Evolutionary conservation across 352 stramenopile genomes (phyloP).

Genomic region (Elongisporangium senticosum): DNA sequence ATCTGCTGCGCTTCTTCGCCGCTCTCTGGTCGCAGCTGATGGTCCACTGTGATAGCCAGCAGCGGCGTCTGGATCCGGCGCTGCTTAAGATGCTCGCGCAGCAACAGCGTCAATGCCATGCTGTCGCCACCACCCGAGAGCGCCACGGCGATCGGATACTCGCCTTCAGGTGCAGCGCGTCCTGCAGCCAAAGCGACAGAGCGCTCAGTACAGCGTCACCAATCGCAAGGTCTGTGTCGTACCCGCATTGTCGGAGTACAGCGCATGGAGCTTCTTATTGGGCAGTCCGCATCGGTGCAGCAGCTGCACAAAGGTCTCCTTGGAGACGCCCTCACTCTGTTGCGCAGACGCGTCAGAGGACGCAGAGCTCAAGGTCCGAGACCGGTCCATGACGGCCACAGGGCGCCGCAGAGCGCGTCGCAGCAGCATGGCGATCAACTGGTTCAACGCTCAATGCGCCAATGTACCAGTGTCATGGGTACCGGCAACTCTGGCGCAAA

Average conservation of each 20-base stretch:
- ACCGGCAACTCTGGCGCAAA: neutral
- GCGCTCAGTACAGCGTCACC: neutral
- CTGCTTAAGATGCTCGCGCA: constrained; percentile 52
- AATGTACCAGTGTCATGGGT: neutral
- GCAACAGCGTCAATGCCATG: constrained; percentile 72
- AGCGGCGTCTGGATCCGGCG: constrained; percentile 51
- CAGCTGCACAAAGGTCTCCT: constrained; percentile 23
- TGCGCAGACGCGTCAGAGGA: neutral
- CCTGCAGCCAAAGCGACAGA: constrained; percentile 9
- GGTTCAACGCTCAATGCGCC: neutral
- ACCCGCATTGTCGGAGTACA: constrained; percentile 19
- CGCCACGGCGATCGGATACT: constrained; percentile 65
- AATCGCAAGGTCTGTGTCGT: neutral
- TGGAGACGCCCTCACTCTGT: constrained; percentile 17
- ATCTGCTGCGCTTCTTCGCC: constrained; percentile 50
- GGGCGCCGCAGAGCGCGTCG: neutral
- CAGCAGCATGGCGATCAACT: neutral
- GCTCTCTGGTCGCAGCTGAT: constrained; percentile 63
- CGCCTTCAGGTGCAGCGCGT: constrained; percentile 4
- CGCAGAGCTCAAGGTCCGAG: neutral
- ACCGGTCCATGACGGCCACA: neutral
- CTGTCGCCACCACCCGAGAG: constrained; percentile 76
- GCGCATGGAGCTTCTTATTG: constrained; percentile 26
- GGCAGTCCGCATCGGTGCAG: constrained; percentile 34
- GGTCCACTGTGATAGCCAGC: constrained; percentile 77